Evolutionary conservation across 2,329 filamentous ascomycete species (phyloP), one percentile per base, ranked within the genome.

Genomic region (Xylariales sp.): DNA sequence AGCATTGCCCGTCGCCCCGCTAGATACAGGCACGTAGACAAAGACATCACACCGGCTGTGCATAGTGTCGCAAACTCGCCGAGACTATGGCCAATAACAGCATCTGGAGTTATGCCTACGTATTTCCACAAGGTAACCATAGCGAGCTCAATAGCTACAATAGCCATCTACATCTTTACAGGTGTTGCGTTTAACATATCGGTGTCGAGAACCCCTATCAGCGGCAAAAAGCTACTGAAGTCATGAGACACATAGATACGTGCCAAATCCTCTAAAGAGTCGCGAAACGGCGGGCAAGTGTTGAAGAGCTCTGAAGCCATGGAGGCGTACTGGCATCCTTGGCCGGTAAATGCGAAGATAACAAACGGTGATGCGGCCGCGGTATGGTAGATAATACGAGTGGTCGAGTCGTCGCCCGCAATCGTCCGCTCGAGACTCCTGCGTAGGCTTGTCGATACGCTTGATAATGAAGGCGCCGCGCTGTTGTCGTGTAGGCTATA

Each of bases 351-450:
- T 5, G 69, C 54, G 50, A 78, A 74, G 14, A 72, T 61, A 23
- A 70, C 82, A 12, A 52, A 55, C 18, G 65, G 46, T 9, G 48
- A 18, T 28, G 16, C 9, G 12, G 34, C 36, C 18, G 36, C 18
- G 3, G 46, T 52, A 6, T 67, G 32, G 9, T 84, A 10, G 78
- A 64, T 34, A 80, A 81, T 78, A 84, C 84, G 8, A 80, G 73
- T 16, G 78, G 64, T 56, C 1, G 39, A 80, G 76, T 60, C 82
- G 74, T 3, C 78, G 83, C 82, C n/a, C 85, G 72, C 32, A 82
- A 78, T 76, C 77, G 69, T 3, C 80, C 75, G 48, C 84, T 79
- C 58, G 80, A 82, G 69, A 85, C 78, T 39, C 86, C 82, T 77
- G 49, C 60, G 34, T 49, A 52, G 8, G 60, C 65, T 28, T 50